Evolutionary conservation across 2,329 filamentous ascomycete species (phyloP).

Genomic region (Bipolaris gigantea): DNA sequence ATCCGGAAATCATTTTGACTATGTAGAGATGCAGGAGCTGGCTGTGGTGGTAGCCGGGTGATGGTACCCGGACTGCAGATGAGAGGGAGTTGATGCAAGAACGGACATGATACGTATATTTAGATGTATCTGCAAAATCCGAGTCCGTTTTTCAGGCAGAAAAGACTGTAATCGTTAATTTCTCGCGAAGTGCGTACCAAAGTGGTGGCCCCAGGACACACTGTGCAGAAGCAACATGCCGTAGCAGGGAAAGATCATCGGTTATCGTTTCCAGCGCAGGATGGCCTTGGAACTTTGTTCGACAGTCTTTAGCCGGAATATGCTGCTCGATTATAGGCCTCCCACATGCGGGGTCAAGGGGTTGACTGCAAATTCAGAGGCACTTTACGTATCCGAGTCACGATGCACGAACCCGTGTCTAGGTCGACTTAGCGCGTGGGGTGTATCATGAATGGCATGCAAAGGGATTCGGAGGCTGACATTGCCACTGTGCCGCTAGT

Average conservation of each 20-base stretch:
- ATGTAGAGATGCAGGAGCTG: neutral
- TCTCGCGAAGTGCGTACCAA: neutral
- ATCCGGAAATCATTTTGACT: neutral
- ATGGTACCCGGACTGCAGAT: slow-evolving; percentile 13
- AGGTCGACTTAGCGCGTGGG: neutral
- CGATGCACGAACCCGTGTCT: neutral
- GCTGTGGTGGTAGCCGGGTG: slow-evolving; percentile 4
- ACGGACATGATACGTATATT: neutral
- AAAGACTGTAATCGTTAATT: neutral
- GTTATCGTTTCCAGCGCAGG: slow-evolving; percentile 16
- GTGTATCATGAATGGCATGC: neutral
- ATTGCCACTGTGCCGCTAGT: too few species aligned
- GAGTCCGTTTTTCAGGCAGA: neutral
- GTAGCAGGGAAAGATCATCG: slow-evolving; percentile 4
- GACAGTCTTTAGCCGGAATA: slow-evolving; percentile 13
- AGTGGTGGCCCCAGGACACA: neutral
- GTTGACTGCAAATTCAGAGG: neutral
- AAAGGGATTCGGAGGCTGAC: too few species aligned
- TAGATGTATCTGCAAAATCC: neutral
- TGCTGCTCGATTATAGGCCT: neutral
- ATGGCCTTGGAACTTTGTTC: neutral
- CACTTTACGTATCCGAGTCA: neutral
- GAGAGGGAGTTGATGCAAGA: neutral
- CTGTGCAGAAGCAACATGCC: neutral
- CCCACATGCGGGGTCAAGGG: neutral